Conservation (phyloP, 108 stramenopile genomes). For the Bacterosira constricta region DNA sequence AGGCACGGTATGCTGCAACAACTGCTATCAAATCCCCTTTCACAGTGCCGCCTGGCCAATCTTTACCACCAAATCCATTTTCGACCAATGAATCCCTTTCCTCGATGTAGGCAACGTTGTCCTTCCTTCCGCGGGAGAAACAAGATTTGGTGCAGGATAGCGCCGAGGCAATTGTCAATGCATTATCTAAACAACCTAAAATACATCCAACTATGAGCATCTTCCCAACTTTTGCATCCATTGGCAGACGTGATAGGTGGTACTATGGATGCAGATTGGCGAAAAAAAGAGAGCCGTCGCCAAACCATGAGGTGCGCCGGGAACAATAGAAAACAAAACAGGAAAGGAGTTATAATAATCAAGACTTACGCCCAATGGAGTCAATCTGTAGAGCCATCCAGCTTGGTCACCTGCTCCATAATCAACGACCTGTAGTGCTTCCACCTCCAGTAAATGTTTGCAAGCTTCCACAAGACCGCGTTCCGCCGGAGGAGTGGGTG, state of each 20-base stretch:
- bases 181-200: conserved; percentile 68
- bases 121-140: conserved; percentile 20
- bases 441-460: conserved; percentile 65
- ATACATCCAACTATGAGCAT: conserved; percentile 74
- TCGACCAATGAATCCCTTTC: conserved; percentile 50
- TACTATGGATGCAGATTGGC: no score
- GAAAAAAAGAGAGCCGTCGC: no score
- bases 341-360: not conserved
- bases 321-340: not conserved
- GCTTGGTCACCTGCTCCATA: conserved; percentile 8
- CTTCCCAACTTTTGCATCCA: conserved; percentile 85
- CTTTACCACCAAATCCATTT: conserved; percentile 64
- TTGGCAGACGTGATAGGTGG: conserved; percentile 82
- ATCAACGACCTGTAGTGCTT: conserved; percentile 50
- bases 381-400: conserved; percentile 50
- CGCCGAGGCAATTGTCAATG: conserved; percentile 71
- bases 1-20: conserved; percentile 62
- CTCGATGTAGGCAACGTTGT: conserved; percentile 13
- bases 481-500: conserved; percentile 82
- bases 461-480: conserved; percentile 56
- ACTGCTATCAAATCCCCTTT: conserved; percentile 71
- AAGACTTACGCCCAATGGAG: conserved; percentile 81
- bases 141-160: conserved; percentile 58
- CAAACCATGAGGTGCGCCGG: no score
- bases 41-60: conserved; percentile 56